A percentile compares a stretch with the other conserved stretches of the same genome.
Evolutionary conservation across 768 basidiomycete species (phyloP).

Genomic region (Lactarius sp.): DNA sequence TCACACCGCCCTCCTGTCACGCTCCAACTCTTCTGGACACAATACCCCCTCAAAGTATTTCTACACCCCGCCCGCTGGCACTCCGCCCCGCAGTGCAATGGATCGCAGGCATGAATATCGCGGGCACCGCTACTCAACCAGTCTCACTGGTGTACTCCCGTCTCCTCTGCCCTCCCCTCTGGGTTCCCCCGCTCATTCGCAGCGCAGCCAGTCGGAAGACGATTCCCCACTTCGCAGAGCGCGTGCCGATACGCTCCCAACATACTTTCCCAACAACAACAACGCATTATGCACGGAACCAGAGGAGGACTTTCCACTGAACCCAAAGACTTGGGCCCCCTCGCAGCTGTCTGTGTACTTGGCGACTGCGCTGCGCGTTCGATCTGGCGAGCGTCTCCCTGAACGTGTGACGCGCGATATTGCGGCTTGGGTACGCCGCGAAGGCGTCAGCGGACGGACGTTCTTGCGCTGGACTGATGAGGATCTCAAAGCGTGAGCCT

Average conservation of each 20-base stretch:
- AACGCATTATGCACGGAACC: constrained; percentile 18
- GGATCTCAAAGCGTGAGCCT: constrained; percentile 53
- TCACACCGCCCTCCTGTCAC: constrained; percentile 62
- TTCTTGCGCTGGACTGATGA: constrained; percentile 60
- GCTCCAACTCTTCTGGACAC: constrained; percentile 52
- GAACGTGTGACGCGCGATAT: constrained; percentile 44
- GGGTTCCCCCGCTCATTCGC: constrained; percentile 17
- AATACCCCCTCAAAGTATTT: constrained; percentile 37
- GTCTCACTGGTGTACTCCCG: constrained; percentile 38
- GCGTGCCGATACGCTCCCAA: constrained; percentile 42
- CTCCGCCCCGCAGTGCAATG: constrained; percentile 24
- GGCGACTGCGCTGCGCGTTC: constrained; percentile 38
- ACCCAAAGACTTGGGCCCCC: constrained; percentile 64
- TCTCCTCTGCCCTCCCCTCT: constrained; percentile 43
- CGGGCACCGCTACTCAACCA: constrained; percentile 45
- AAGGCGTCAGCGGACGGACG: constrained; percentile 49
- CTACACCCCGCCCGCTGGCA: constrained; percentile 43
- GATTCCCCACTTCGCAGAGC: constrained; percentile 27
- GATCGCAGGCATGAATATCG: constrained; percentile 28
- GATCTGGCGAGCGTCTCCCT: constrained; percentile 33
- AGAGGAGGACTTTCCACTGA: constrained; percentile 41
- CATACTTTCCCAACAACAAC: constrained; percentile 23
- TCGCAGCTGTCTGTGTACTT: constrained; percentile 55
- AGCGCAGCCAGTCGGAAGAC: constrained; percentile 16
- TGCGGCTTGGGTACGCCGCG: constrained; percentile 45